Base-by-base conservation (phyloP, 1,284 basidiomycete species). In the Moniliella sp. region DNA sequence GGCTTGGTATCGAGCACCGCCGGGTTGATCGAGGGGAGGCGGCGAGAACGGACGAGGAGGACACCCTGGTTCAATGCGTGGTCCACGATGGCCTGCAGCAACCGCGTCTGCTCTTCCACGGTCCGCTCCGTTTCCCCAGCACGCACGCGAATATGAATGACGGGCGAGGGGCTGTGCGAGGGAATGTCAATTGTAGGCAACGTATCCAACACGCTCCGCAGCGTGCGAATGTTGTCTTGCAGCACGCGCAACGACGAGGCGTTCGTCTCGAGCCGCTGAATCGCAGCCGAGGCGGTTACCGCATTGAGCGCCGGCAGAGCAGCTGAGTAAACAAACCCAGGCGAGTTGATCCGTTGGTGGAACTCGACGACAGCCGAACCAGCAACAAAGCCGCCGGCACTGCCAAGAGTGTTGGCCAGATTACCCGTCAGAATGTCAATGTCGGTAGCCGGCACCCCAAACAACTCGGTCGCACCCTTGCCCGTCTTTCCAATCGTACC, bases 261-360 rank as follows among this genome's bases (percentile, higher is more conserved):
- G 15, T 50, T 36, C 11, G 43, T 34, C n/a, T 37, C 32, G 34
- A 93, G 67, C 42, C 78, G 71, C 43, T 71, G 70, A 54, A 94
- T 78, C 5, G 75, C 79, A 48, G 81, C 75, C 0, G 78, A 82
- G 1, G 75, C 79, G 39, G 78, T 75, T 39, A 82, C 82, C 10
- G 82, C 76, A 31, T 94, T 72, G 33, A 91, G 69, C 1, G 83
- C 74, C 0, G 91, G 88, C 63, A 88, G 74, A 1, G 88, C 75
- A 5, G 88, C 88, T 1, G 88, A 93, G 66, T 84, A 99, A 37
- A 99, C 83, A 50, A 83, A 88, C 0, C 83, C 75, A 2, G 82
- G 75, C 14, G 82, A 84, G 61, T 97, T 99, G 70, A 94, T 94
- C 28, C 86, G 83, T 72, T 91, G 59, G 59, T 97, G 91, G 41